phyloP scores from a whole-genome alignment of 805 yeast genomes.

The Pichia nakasei region DNA sequence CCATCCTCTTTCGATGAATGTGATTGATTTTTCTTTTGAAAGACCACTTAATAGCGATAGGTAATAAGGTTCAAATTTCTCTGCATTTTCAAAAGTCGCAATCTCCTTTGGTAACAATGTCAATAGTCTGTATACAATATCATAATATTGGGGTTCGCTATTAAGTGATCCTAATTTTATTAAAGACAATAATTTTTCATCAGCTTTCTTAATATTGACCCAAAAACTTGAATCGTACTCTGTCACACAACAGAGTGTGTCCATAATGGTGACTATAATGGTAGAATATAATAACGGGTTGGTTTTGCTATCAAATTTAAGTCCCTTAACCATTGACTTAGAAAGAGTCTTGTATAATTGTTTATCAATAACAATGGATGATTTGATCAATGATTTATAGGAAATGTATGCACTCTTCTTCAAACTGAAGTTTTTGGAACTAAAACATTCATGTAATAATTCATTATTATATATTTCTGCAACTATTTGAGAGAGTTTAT shows the following conservation, averaged over 20 bases:
- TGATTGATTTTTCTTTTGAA: constrained; percentile 16
- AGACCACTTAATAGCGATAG: constrained; percentile 16
- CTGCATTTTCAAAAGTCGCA: constrained; percentile 6
- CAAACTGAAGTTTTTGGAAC: constrained; percentile 31
- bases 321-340: constrained; percentile 35
- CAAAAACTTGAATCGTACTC: constrained; percentile 44
- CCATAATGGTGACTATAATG: constrained; percentile 40
- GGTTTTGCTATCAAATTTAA: constrained; percentile 27
- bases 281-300: constrained; percentile 37
- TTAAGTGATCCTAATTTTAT: constrained; percentile 45
- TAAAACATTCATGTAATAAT: constrained; percentile 36
- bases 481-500: constrained; percentile 16
- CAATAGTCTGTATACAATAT: constrained; percentile 13
- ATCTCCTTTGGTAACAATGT: constrained; percentile 17
- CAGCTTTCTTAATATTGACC: constrained; percentile 38
- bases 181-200: constrained; percentile 36
- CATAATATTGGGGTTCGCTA: constrained; percentile 44
- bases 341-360: constrained; percentile 32
- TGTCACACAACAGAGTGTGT: constrained; percentile 36
- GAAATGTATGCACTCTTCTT: constrained; percentile 34
- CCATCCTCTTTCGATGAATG: constrained; percentile 23
- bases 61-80: constrained; percentile 8
- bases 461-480: constrained; percentile 33
- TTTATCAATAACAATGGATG: constrained; percentile 16
- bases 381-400: constrained; percentile 23